Evolutionary conservation across 805 yeast species (phyloP), one percentile per base, ranked within the genome.

Genomic region (Kuraishia ogatae): DNA sequence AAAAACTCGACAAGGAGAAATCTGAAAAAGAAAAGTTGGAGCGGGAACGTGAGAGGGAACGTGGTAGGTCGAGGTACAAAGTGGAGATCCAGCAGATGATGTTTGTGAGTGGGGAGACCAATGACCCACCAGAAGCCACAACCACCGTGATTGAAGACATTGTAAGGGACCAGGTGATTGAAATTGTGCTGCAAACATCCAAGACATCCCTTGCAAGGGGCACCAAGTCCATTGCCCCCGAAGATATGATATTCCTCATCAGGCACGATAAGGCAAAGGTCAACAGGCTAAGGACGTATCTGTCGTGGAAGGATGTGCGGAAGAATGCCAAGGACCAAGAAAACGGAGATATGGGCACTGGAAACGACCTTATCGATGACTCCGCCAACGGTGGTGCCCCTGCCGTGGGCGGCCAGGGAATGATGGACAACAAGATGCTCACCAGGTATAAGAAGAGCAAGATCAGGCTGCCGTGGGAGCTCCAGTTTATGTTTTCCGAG

Each of bases 21-120:
- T 3, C 19, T 10, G 50, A 23, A 3, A 23, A 48, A 48, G 50
- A 24, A 7, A 23, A 24, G 13, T 4, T 5, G 4, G 26, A 48
- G 17, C 7, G 50, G 13, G 26, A 48, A 5, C 50, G 28, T n/a
- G 71, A 46, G n/a, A 43, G 35, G 35, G 56, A 51, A 39, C 52
- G 62, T 61, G 53, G 60, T 54, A 83, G 83, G 66, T 84, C 88
- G 72, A 84, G 85, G 65, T 94, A 93, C 69, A 77, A 96, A 56
- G 81, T 88, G 46, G 99, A 94, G 73, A 94, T 94, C 64, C 99
- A 94, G 70, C 94, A 89, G 74, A 94, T 94, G 99, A 94, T 94
- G 99, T 94, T 94, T 75, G 99, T 94, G 55, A 80, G 87, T 55
- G 99, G 99, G 2, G 98, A 94, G 67, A 83, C 94, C 0, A 89